Base-by-base conservation (phyloP, 805 yeast species). In the Kuraishia ogatae region DNA sequence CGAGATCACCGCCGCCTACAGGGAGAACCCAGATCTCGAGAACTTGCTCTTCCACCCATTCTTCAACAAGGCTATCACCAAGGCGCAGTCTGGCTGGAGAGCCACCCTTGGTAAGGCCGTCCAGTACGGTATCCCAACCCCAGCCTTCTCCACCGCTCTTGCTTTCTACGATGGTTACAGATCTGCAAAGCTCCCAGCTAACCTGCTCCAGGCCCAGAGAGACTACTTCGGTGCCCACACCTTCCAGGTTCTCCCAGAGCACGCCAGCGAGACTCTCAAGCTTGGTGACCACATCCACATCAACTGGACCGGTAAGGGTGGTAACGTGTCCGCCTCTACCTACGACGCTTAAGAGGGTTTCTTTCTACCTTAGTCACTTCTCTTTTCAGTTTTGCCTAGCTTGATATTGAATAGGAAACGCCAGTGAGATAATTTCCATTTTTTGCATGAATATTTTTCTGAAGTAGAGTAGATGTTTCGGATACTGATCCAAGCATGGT, bases 181-280 rank as follows among this genome's bases (percentile, higher is more conserved):
- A 85, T 87, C 97, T 58, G 96, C 83, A 61, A 83, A 86, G 73
- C 80, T 92, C 70, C 98, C 98, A 71, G 99, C 99, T 64, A 93
- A 93, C 87, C 82, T 93, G 77, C 81, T 93, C 73, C 99, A 93
- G 81, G 99, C 98, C 69, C 99, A 93, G 84, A 90, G 99, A 83
- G 99, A 93, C 76, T 93, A 91, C 89, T 93, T 93, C 70, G 99
- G 99, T 78, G 98, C 99, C 63, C 99, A 93, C 84, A 94, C 99
- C 70, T 93, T 94, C 91, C 83, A 83, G 75, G 96, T 94, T 61
- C 80, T 91, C 71, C 96, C 96, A 66, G 94, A 93, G 75, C 73
- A 66, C 66, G 97, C 90, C 66, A 79, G 82, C 70, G 90, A 77
- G 54, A 75, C 75, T 71, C 81, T 88, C 76, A 93, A 94, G 78